phyloP scores from a whole-genome alignment of 768 basidiomycete genomes.

The Melanogaster broomeanus region DNA sequence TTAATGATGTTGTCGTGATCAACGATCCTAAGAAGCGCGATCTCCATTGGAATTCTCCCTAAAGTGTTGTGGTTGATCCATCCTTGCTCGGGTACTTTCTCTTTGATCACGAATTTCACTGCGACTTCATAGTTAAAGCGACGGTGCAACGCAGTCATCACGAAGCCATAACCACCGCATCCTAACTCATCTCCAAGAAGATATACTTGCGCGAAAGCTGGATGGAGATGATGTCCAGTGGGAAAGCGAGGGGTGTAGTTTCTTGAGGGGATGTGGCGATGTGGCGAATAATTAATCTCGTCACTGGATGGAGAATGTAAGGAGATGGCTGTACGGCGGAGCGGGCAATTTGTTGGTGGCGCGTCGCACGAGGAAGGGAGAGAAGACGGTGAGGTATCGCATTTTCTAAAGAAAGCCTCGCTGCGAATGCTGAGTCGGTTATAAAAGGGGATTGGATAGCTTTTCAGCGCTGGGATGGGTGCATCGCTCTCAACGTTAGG shows the following conservation, averaged over 20 bases:
- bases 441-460: neutral
- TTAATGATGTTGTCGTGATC: constrained; percentile 82
- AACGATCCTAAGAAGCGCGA: constrained; percentile 71
- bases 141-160: constrained; percentile 80
- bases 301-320: neutral
- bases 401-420: neutral
- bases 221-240: constrained; percentile 56
- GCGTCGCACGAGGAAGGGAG: constrained; percentile 1
- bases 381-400: neutral
- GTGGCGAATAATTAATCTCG: neutral
- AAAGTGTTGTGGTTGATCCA: constrained; percentile 59
- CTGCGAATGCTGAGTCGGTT: neutral
- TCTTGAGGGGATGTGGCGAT: neutral
- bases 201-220: constrained; percentile 60
- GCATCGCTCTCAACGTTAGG: neutral
- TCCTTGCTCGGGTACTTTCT: constrained; percentile 53
- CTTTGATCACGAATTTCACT: constrained; percentile 93
- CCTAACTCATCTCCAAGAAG: constrained; percentile 78
- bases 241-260: constrained; percentile 58
- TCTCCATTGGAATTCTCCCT: constrained; percentile 77
- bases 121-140: constrained; percentile 70
- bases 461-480: neutral
- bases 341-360: neutral
- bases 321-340: neutral
- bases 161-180: constrained; percentile 93